A percentile compares a stretch with the other conserved stretches of the same genome.
phyloP scores from a whole-genome alignment of 352 stramenopile species.

The Globisporangium perplexum region DNA sequence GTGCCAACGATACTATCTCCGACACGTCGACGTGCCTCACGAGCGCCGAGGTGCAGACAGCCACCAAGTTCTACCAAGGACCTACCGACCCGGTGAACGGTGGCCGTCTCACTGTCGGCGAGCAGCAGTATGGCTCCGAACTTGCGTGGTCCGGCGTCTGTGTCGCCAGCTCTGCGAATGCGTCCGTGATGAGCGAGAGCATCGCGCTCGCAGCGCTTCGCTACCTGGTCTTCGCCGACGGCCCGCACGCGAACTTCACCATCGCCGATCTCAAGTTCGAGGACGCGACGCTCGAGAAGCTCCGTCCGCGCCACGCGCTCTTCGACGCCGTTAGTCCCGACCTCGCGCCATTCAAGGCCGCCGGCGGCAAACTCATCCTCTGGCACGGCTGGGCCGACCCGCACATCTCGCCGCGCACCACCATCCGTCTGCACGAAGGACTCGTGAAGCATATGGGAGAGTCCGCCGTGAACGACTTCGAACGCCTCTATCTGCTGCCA shows the following conservation, averaged over 20 bases:
- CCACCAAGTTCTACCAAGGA: constrained; percentile 34
- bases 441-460: constrained; percentile 26
- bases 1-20: constrained; percentile 9
- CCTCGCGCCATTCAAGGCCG: constrained; percentile 26
- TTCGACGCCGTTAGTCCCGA: constrained; percentile 33
- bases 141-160: constrained; percentile 34
- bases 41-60: constrained; percentile 18
- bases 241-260: constrained; percentile 31
- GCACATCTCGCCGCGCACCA: constrained; percentile 41
- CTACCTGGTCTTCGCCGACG: constrained; percentile 35
- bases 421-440: constrained; percentile 36
- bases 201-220: constrained; percentile 30
- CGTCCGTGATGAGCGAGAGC: constrained; percentile 21
- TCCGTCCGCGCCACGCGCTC: constrained; percentile 23
- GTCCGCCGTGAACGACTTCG: constrained; percentile 18
- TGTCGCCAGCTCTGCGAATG: constrained; percentile 21
- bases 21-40: constrained; percentile 37
- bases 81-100: constrained; percentile 19
- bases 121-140: constrained; percentile 37
- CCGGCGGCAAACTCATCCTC: constrained; percentile 37
- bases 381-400: constrained; percentile 44
- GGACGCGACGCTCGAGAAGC: constrained; percentile 28
- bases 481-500: constrained; percentile 38
- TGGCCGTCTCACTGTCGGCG: constrained; percentile 32
- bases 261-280: constrained; percentile 32